Evolutionary conservation across 2,329 filamentous ascomycete genomes (phyloP), one percentile per base, ranked within the genome.

Genomic region (Fusarium sp.): DNA sequence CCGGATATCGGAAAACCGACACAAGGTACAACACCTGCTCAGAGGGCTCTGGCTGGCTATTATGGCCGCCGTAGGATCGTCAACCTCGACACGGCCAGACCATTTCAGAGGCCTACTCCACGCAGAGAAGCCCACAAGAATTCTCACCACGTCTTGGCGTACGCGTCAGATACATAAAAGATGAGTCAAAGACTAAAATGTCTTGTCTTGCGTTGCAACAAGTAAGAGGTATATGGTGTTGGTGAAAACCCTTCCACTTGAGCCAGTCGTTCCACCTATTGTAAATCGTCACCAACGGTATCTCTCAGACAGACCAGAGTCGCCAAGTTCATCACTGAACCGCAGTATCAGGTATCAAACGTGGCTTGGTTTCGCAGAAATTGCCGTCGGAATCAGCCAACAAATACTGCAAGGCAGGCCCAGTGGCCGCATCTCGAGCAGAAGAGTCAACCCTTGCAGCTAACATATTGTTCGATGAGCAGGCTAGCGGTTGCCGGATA

Each of bases 401-500:
- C 53, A 15, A 33, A 18, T 38, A 36, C 20, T 26, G 14, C 17
- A 18, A 42, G 15, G 33, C 33, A 63, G 45, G 42, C 52, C 62
- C 39, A 70, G 55, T 62, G 61, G 56, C 39, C 34, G 38, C 44
- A 49, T 42, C 44, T 53, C 50, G 24, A 55, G 44, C 51, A 67
- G 34, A 38, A 70, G 45, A 38, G 22, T 28, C 36, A 38, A 54
- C 52, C 44, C 53, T 48, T 49, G 31, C 46, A 38, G 22, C 45
- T 34, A 34, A 38, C 33, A 15, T 43, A 46, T 46, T 33, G 45
- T 58, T 45, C 38, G 28, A 53, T 44, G 34, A 31, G 50, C 53
- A 53, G 51, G 28, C 51, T 54, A 57, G 55, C 31, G 52, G 34
- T 40, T 57, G 51, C 45, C 60, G 68, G 68, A 69, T 58, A 28